Conservation (phyloP, 495 filamentous ascomycete species). For the Lindgomyces ingoldianus region DNA sequence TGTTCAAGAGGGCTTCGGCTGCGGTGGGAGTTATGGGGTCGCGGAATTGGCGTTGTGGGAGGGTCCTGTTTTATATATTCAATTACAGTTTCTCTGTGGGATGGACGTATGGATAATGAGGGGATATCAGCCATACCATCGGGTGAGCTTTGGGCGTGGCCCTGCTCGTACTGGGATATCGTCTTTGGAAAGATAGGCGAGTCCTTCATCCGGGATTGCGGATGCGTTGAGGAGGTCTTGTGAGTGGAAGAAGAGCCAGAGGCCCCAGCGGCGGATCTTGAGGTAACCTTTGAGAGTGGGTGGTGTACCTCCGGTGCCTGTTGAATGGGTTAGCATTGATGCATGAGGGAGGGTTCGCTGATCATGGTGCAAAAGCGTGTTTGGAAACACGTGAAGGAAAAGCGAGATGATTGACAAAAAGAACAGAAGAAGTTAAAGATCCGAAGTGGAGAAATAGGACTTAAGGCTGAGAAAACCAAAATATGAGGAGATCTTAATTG, state of each 20-base stretch:
- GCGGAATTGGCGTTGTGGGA: slow-evolving; percentile 22
- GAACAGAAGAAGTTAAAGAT: too few relatives aligned
- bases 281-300: slow-evolving; percentile 72
- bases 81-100: neutral
- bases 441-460: too few relatives aligned
- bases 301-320: slow-evolving; percentile 65
- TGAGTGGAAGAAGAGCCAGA: slow-evolving; percentile 50
- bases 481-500: too few relatives aligned
- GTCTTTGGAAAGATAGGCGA: slow-evolving; percentile 41
- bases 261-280: slow-evolving; percentile 57
- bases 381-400: neutral
- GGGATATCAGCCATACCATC: slow-evolving; percentile 8
- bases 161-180: slow-evolving; percentile 8
- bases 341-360: too few relatives aligned
- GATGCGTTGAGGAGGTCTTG: slow-evolving; percentile 50
- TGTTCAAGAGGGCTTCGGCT: neutral
- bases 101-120: neutral
- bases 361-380: neutral
- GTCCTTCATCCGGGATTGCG: slow-evolving; percentile 41
- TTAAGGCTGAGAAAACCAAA: too few relatives aligned
- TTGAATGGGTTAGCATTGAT: neutral
- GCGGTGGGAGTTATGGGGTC: slow-evolving; percentile 14
- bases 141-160: slow-evolving; percentile 7
- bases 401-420: too few relatives aligned
- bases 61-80: slow-evolving; percentile 8